These are phyloP conservation scores for Sordariomycetes sp. DNA, from an alignment of 2,329 filamentous ascomycete genomes.

Conservation along the genomic window DNA sequence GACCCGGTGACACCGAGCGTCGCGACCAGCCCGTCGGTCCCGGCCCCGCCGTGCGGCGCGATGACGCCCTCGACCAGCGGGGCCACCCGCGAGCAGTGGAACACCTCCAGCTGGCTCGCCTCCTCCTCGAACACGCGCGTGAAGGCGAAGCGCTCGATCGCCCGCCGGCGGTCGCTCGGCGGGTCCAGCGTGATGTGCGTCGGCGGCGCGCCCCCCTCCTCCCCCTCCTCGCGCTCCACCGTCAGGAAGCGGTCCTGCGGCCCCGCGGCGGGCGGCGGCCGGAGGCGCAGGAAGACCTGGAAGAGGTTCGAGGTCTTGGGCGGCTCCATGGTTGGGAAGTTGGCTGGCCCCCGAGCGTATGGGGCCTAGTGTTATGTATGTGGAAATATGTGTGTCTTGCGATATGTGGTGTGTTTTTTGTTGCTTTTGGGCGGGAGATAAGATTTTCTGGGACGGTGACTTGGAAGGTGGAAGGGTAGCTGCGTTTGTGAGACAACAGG, in stretches of 20 bases:
- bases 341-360: neutral
- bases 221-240: slow-evolving; percentile 50
- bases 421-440: neutral
- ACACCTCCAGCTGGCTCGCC: slow-evolving; percentile 75
- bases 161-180: slow-evolving; percentile 74
- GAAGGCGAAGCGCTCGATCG: slow-evolving; percentile 89
- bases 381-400: neutral
- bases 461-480: neutral
- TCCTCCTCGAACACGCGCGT: slow-evolving; percentile 87
- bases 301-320: slow-evolving; percentile 53
- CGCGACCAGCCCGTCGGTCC: slow-evolving; percentile 80
- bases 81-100: slow-evolving; percentile 66
- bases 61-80: slow-evolving; percentile 74
- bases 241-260: slow-evolving; percentile 54
- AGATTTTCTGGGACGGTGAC: neutral
- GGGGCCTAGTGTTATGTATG: neutral
- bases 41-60: slow-evolving; percentile 59
- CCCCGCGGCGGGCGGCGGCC: slow-evolving; percentile 36
- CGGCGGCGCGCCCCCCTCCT: slow-evolving; percentile 28
- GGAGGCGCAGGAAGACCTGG: slow-evolving; percentile 81
- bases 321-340: slow-evolving; percentile 13
- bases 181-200: slow-evolving; percentile 71
- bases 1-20: slow-evolving; percentile 92
- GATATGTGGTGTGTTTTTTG: neutral
- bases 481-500: neutral